A percentile compares a stretch with the other conserved stretches of the same genome.
Evolutionary conservation across 108 stramenopile genomes (phyloP).

Genomic region (Nitzschia putrida): DNA sequence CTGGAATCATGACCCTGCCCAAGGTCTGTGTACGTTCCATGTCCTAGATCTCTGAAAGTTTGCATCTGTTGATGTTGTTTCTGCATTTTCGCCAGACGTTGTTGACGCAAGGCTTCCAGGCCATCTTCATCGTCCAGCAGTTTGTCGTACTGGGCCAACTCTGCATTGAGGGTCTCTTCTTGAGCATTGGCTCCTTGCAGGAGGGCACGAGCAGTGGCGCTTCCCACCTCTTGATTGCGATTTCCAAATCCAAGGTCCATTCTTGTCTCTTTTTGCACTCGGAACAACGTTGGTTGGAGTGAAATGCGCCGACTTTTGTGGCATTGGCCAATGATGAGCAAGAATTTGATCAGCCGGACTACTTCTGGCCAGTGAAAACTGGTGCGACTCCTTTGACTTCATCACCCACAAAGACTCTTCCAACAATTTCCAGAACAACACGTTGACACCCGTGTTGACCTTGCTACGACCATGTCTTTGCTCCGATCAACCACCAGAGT

Average conservation of each 20-base stretch:
- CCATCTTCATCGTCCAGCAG: slow-evolving; percentile 88
- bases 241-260: slow-evolving; percentile 89
- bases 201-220: slow-evolving; percentile 56
- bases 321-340: no score
- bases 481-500: no score
- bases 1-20: slow-evolving; percentile 53
- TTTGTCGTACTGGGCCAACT: slow-evolving; percentile 75
- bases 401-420: no score
- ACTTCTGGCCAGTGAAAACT: no score
- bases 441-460: no score
- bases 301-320: no score
- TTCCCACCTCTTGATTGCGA: slow-evolving; percentile 71
- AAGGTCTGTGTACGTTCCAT: slow-evolving; percentile 87
- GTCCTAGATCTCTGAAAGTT: slow-evolving; percentile 77
- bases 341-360: no score
- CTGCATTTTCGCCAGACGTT: slow-evolving; percentile 78
- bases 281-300: no score
- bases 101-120: slow-evolving; percentile 84
- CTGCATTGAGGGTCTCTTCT: slow-evolving; percentile 58
- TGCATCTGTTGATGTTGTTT: slow-evolving; percentile 56
- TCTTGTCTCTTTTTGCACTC: slow-evolving; percentile 1
- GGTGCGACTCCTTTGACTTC: no score
- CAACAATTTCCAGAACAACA: no score
- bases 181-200: slow-evolving; percentile 62
- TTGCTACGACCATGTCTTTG: no score